A percentile compares a stretch with the other conserved stretches of the same genome.
phyloP scores from a whole-genome alignment of 2,329 filamentous ascomycete species.

The Teratosphaeria nubilosa region DNA sequence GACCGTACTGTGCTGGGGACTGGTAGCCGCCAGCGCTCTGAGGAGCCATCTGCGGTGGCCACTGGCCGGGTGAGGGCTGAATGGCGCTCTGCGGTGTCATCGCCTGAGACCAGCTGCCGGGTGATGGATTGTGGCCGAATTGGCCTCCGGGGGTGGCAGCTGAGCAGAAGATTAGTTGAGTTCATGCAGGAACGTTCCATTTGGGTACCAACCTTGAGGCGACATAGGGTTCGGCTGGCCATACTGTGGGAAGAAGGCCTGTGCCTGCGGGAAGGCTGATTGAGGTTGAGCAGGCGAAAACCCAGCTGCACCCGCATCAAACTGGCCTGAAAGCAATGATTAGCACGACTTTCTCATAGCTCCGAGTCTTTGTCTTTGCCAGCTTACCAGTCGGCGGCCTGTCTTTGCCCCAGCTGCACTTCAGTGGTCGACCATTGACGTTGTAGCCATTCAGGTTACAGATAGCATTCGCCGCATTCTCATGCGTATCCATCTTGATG shows the following conservation, averaged over 20 bases:
- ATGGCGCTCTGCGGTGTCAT: conserved; percentile 28
- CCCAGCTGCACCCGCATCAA: conserved; percentile 48
- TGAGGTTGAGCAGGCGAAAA: conserved; percentile 61
- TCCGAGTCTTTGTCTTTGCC: background rate
- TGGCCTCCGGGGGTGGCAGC: conserved; percentile 39
- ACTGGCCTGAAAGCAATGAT: conserved; percentile 40
- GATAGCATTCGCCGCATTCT: conserved; percentile 96
- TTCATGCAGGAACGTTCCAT: conserved; percentile 1
- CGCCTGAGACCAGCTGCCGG: conserved; percentile 39
- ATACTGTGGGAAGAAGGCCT: conserved; percentile 87
- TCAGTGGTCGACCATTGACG: conserved; percentile 89
- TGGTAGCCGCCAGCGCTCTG: conserved; percentile 74
- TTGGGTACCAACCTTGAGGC: conserved; percentile 26
- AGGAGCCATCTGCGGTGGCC: conserved; percentile 34
- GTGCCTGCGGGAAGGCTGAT: conserved; percentile 63
- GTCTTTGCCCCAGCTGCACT: conserved; percentile 99
- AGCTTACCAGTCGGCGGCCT: conserved; percentile 60
- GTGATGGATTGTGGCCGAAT: conserved; percentile 54
- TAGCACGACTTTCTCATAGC: background rate
- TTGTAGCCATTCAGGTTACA: conserved; percentile 97
- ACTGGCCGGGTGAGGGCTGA: conserved; percentile 28
- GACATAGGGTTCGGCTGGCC: conserved; percentile 59
- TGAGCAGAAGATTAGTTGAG: background rate
- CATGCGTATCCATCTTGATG: conserved; percentile 97
- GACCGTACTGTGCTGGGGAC: conserved; percentile 38